phyloP scores from a whole-genome alignment of 2,329 filamentous ascomycete species.

The Alternaria arbusti region DNA sequence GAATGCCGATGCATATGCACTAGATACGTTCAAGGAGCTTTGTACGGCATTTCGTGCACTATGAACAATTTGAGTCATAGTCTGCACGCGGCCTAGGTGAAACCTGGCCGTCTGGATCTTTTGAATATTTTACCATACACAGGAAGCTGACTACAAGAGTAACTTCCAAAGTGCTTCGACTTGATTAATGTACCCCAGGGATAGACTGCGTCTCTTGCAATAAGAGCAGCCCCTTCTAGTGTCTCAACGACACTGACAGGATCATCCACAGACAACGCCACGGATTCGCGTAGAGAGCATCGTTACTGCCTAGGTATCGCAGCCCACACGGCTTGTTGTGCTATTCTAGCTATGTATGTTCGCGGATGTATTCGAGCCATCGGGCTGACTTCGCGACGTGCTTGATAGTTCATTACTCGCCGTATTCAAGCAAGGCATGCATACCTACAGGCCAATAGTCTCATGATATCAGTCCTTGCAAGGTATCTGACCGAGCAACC shows the following conservation, averaged over 20 bases:
- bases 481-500: rapidly evolving
- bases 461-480: neutral
- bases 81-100: neutral
- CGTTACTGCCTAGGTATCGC: neutral
- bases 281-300: neutral
- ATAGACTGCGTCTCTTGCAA: neutral
- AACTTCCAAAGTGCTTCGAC: neutral
- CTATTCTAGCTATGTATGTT: neutral
- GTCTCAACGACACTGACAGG: neutral
- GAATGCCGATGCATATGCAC: neutral
- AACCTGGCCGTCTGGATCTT: neutral
- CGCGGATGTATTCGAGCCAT: neutral
- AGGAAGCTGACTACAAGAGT: neutral
- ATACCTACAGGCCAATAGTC: neutral
- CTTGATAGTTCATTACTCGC: neutral
- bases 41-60: neutral
- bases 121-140: neutral
- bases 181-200: neutral
- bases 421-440: neutral
- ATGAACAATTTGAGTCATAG: neutral
- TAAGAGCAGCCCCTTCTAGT: neutral
- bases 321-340: neutral
- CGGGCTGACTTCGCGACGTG: neutral
- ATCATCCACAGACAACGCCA: neutral
- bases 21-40: neutral